Percentiles rank a stretch among this genome's conserved stretches.
phyloP scores from a whole-genome alignment of 352 stramenopile species.

The Globisporangium echinulatum region DNA sequence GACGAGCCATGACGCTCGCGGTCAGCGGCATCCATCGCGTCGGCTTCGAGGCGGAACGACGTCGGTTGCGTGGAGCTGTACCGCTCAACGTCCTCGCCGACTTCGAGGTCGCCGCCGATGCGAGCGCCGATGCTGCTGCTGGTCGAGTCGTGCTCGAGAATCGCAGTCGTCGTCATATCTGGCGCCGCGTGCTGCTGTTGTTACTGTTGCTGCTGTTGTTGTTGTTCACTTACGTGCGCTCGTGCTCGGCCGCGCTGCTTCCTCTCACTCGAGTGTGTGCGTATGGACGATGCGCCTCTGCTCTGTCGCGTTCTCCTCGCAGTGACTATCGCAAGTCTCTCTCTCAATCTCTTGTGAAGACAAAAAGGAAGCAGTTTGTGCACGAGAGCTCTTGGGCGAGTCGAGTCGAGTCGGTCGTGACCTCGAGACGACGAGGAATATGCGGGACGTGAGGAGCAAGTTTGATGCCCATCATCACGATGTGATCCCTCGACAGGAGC shows the following conservation, averaged over 20 bases:
- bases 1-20: not conserved
- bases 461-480: too few relatives aligned
- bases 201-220: not conserved
- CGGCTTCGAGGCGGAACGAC: not conserved
- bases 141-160: slow-evolving; percentile 5
- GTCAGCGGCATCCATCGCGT: not conserved
- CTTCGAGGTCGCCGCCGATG: slow-evolving; percentile 1
- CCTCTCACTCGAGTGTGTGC: too few relatives aligned
- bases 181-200: not conserved
- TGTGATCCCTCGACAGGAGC: too few relatives aligned
- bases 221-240: not conserved
- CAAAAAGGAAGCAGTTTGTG: too few relatives aligned
- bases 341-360: too few relatives aligned
- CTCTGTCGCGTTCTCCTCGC: too few relatives aligned
- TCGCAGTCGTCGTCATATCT: not conserved
- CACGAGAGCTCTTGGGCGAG: too few relatives aligned
- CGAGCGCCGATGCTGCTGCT: slow-evolving; percentile 2
- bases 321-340: too few relatives aligned
- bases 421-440: too few relatives aligned
- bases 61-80: not conserved
- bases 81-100: not conserved
- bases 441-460: too few relatives aligned
- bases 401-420: too few relatives aligned
- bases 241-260: not conserved
- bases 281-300: too few relatives aligned